phyloP scores from a whole-genome alignment of 225 moss, liverwort and hornwort genomes.

The Pseudisothecium myosuroides region DNA sequence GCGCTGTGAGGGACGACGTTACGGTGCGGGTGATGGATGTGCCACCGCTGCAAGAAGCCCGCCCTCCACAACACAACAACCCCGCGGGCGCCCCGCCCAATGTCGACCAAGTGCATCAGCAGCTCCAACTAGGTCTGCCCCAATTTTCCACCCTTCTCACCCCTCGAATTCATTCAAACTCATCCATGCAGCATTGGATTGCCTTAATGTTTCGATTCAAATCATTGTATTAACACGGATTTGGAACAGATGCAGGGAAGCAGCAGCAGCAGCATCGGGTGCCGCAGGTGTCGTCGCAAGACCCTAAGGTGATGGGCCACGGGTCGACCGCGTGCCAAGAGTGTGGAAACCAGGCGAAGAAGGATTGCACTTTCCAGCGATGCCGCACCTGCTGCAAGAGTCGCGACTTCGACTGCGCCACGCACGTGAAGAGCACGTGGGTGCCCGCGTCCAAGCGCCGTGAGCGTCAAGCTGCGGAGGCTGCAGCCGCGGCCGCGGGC shows the following conservation, averaged over 20 bases:
- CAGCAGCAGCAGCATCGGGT: constrained; percentile 53
- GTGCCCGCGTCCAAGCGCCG: constrained; percentile 96
- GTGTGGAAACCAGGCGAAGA: constrained; percentile 97
- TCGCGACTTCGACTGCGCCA: constrained; percentile 82
- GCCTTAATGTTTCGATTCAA: not conserved
- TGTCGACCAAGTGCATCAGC: constrained; percentile 34
- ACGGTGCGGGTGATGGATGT: constrained; percentile 53
- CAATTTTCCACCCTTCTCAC: not conserved
- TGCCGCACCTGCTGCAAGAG: constrained; percentile 98
- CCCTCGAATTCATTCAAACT: not conserved
- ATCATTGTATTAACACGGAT: not conserved
- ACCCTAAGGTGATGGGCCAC: constrained; percentile 44
- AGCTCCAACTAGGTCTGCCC: constrained; percentile 13
- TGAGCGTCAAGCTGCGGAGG: constrained; percentile 91
- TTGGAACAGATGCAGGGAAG: constrained; percentile 48
- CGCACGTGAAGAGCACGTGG: constrained; percentile 98
- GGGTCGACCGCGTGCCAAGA: constrained; percentile 76
- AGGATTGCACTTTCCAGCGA: constrained; percentile 84
- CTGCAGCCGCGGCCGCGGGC: constrained; percentile 90
- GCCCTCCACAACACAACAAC: constrained; percentile 20
- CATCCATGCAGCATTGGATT: not conserved
- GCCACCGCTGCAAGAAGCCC: constrained; percentile 20
- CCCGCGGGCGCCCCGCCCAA: constrained; percentile 3
- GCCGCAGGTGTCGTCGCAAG: constrained; percentile 44
- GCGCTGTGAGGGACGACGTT: constrained; percentile 39